Evolutionary conservation across 371 early-diverging fungal genomes (phyloP), one percentile per base, ranked within the genome.

Genomic region (Mortierella sp.): DNA sequence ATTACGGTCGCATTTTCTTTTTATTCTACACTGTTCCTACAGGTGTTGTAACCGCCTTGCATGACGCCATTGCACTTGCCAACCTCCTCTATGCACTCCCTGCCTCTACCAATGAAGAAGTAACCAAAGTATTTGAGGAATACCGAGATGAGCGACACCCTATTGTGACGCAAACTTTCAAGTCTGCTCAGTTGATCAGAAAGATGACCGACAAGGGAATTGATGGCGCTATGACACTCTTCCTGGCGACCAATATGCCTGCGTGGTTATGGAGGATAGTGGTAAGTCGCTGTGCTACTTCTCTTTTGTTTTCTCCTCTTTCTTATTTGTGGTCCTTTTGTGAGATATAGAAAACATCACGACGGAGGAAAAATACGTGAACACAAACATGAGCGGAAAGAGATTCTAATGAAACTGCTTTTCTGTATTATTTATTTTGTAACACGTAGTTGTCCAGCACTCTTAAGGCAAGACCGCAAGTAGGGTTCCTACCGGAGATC

Each of bases 51-150:
- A 63, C 63, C 8, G 31, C 63, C 8, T 34, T 63, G 63, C 63
- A 63, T 16, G 63, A 63, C 34, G 63, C 63, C 16, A 63, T 63
- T 19, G 63, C 63, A 34, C 63, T 63, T 19, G 63, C 63, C 16
- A 63, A 63, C 34, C 31, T 63, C 34, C 8, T 63, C 8, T 63
- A 63, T 19, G 34, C 63, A 16, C 34, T 31, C 34, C 63, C 63
- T 6, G 16, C 63, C 8, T 31, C 31, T 8, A 8, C 63, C 21
- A 31, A 5, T 16, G 60, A 28, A 60, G 60, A 60, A 5, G 19
- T 63, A 34, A 63, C 63, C 16, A 34, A 63, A 19, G 4, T 63
- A 21, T 63, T 63, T 34, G 63, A 63, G 9, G 63, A 63, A 16
- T 63, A 63, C 34, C 63, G 19, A 1, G 34, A 14, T 19, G 63